Percentiles rank a stretch among this genome's conserved stretches.
These are phyloP conservation scores for Paraglomus occultum DNA, from an alignment of 192 early-diverging fungal species.

Conservation along the genomic window DNA sequence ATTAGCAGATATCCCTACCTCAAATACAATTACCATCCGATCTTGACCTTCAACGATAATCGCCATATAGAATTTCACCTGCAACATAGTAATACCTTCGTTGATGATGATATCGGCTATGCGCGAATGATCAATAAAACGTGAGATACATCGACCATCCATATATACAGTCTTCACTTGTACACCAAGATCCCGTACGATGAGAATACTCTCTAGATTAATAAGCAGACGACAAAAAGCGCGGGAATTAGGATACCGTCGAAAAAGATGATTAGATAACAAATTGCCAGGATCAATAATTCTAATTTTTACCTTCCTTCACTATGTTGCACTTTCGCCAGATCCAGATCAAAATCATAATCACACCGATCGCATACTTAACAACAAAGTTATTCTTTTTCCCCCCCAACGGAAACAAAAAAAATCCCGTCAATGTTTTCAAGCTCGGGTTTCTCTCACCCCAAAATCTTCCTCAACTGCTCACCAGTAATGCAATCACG, in stretches of 20 bases:
- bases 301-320: slow-evolving; percentile 33
- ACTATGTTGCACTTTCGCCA: slow-evolving; percentile 36
- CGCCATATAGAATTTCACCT: slow-evolving; percentile 71
- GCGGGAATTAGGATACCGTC: background rate
- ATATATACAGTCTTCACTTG: slow-evolving; percentile 61
- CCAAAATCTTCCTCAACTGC: too few relatives aligned
- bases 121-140: slow-evolving; percentile 64
- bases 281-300: background rate
- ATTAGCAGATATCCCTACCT: slow-evolving; percentile 44
- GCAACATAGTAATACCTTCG: slow-evolving; percentile 71
- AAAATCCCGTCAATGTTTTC: background rate
- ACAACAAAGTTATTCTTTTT: slow-evolving; percentile 3
- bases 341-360: slow-evolving; percentile 24
- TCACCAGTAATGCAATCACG: slow-evolving; percentile 8
- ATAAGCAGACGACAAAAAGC: background rate
- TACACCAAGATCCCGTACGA: slow-evolving; percentile 67
- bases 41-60: slow-evolving; percentile 61
- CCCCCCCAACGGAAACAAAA: background rate
- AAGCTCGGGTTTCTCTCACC: too few relatives aligned
- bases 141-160: slow-evolving; percentile 44
- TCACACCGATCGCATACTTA: slow-evolving; percentile 9
- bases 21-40: slow-evolving; percentile 67
- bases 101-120: slow-evolving; percentile 73
- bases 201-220: slow-evolving; percentile 58
- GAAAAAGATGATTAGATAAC: too few relatives aligned